Base-by-base conservation (phyloP, 2,329 filamentous ascomycete species). In the Xylaria polymorpha region DNA sequence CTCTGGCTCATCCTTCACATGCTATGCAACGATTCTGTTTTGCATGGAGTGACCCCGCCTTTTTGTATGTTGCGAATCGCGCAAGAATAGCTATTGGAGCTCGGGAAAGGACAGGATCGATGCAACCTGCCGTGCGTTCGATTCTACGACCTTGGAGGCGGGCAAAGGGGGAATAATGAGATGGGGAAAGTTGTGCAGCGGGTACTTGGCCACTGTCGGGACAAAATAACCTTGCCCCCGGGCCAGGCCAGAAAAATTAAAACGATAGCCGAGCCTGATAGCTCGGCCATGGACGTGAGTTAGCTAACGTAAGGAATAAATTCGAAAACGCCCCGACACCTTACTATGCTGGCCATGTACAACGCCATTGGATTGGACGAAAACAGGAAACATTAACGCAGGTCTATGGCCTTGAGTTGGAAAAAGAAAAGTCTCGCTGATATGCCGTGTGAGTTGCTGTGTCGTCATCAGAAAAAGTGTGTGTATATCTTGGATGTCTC, bases 401-500 rank as follows among this genome's bases (percentile, higher is more conserved):
- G 74, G 76, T 78, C 76, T 76, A 76, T 76, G 71, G 73, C 74
- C 74, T 73, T 75, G 70, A 65, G 64, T 64, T 25, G 56, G 53
- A 74, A 75, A 70, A 71, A 67, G 44, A 62, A 64, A 64, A 56
- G 64, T 71, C 71, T 76, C 73, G 71, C 70, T 71, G 69, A 71
- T 72, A 75, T 76, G 74, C 75, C 73, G 75, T 71, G 73, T 76
- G 69, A 71, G 68, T 71, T 71, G 71, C 73, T 67, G 75, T 76
- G 76, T 74, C 75, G 68, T 86, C 83, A 82, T 95, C 89, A 99
- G 87, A 99, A 98, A 88, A 99, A 99, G 87, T 99, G 96, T 76
- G 96, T 99, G 86, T 99, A 98, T 78, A 98, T 94, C 85, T 98
- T 99, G 74, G 96, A 98, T 80, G 92, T 93, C 83, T 98, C 96